These are phyloP conservation scores for Pseudocercospora fuligena DNA, from an alignment of 2,329 filamentous ascomycete species.

Conservation along the genomic window DNA sequence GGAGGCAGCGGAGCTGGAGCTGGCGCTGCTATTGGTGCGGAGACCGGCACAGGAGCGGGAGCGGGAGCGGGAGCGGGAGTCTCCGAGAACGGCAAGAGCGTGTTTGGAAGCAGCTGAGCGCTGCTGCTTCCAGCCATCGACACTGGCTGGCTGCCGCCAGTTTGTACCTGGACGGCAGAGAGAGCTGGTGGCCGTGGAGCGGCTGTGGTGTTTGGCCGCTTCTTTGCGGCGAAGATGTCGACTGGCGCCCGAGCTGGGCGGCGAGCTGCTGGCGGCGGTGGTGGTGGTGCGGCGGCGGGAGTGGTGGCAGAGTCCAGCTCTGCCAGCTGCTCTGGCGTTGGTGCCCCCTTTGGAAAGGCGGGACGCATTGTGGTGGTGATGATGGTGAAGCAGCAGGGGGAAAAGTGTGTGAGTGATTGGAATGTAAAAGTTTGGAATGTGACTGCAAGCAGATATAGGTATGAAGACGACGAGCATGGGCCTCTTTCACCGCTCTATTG, in stretches of 20 bases:
- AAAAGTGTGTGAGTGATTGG: not conserved
- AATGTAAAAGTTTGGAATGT: not conserved
- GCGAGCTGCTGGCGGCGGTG: not conserved
- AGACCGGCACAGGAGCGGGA: too few species aligned
- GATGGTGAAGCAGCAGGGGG: not conserved
- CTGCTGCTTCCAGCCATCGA: not conserved
- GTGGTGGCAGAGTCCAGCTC: not conserved
- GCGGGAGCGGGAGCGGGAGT: not conserved
- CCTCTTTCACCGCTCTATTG: not conserved
- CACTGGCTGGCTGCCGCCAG: not conserved
- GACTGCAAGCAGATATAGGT: conserved; percentile 6
- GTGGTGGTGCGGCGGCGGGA: not conserved
- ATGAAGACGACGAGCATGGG: not conserved
- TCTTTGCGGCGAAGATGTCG: not conserved
- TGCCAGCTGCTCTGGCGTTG: not conserved
- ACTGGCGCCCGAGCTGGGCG: too few species aligned
- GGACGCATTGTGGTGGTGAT: not conserved
- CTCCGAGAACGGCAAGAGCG: not conserved
- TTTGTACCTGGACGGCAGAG: not conserved
- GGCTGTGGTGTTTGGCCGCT: not conserved
- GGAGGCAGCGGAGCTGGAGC: not conserved
- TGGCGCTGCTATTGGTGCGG: too few species aligned
- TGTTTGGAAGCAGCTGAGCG: not conserved
- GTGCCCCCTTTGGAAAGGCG: not conserved
- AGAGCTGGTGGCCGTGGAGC: not conserved